phyloP scores from a whole-genome alignment of 176 grass and related monocot species.

The Hyparrhenia diplandra region DNA sequence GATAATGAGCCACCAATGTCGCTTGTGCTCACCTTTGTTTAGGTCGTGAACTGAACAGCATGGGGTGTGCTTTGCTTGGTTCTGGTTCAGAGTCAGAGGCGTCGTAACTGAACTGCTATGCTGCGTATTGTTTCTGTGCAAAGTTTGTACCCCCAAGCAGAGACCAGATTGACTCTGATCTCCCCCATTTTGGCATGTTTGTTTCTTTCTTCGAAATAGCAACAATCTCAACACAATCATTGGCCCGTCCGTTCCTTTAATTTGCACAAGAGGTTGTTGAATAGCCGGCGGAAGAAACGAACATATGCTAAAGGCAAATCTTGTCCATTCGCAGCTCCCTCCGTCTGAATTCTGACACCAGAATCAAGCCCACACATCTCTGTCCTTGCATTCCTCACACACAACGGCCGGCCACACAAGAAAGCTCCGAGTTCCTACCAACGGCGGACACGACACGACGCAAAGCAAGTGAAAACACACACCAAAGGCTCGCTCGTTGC shows the following conservation, averaged over 20 bases:
- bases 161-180: not conserved
- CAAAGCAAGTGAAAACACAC: not conserved
- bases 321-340: not conserved
- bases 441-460: not conserved
- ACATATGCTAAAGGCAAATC: not conserved
- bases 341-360: not conserved
- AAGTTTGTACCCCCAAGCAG: not conserved
- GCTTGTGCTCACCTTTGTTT: no score
- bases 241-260: not conserved
- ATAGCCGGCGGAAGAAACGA: constrained; percentile 13
- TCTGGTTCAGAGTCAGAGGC: not conserved
- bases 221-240: constrained; percentile 7
- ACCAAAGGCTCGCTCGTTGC: not conserved
- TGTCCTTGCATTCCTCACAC: not conserved
- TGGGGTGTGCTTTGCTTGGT: not conserved
- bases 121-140: not conserved
- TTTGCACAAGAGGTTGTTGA: no score
- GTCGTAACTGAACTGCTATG: not conserved
- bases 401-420: not conserved
- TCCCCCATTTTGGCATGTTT: not conserved
- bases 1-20: no score
- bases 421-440: no score
- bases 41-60: not conserved
- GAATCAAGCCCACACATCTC: not conserved
- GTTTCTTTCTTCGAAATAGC: not conserved